Conservation (phyloP, 495 filamentous ascomycete genomes). For the Aspergillus ellipticus region DNA sequence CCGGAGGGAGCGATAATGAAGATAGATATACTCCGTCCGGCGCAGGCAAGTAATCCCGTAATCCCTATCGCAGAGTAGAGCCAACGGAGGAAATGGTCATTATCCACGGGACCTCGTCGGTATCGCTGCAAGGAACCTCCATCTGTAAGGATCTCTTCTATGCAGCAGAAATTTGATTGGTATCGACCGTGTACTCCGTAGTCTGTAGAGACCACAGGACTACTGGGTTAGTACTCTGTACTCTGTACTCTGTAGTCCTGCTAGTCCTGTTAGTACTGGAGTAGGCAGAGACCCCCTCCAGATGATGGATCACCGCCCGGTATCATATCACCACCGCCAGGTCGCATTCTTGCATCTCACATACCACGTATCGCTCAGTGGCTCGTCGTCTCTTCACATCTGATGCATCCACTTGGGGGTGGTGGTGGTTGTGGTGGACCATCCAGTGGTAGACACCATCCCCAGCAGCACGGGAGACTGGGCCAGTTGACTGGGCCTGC, state of each 20-base stretch:
- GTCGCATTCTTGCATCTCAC: constrained; percentile 14
- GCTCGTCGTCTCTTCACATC: too few species aligned
- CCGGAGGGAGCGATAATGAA: background rate
- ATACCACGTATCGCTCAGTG: background rate
- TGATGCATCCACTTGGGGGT: background rate
- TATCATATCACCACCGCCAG: background rate
- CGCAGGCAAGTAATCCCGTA: too few species aligned
- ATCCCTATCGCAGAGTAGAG: too few species aligned
- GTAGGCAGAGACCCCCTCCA: too few species aligned
- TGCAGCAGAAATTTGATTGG: too few species aligned
- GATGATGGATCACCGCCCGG: background rate
- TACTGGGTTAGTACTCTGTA: too few species aligned
- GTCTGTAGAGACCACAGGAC: too few species aligned
- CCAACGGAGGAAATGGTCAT: background rate
- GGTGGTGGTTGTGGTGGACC: background rate
- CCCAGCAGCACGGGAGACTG: too few species aligned
- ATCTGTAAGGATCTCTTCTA: background rate
- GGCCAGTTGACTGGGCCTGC: background rate
- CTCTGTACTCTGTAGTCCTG: too few species aligned
- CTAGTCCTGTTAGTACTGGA: too few species aligned
- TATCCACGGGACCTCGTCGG: background rate
- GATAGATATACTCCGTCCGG: too few species aligned
- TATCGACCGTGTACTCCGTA: too few species aligned
- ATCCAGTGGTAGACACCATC: background rate
- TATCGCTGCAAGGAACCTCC: background rate